These are phyloP conservation scores for Taiozyma sp. DNA, from an alignment of 1,139 yeast species.

Conservation along the genomic window DNA sequence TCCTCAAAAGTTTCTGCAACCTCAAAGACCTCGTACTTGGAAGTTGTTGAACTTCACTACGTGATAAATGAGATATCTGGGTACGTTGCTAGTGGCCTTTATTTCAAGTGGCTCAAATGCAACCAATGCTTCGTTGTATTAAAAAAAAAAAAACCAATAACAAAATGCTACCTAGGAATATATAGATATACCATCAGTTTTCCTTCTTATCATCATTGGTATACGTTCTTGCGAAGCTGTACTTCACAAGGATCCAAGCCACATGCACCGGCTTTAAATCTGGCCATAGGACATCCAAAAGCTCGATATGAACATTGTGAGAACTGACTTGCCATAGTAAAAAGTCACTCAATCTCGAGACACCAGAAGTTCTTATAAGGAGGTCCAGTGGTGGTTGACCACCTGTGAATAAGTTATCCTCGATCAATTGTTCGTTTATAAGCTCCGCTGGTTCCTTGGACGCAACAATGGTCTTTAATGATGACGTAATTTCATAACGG, in stretches of 20 bases:
- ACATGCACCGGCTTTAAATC: constrained; percentile 63
- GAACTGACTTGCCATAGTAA: constrained; percentile 74
- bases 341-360: constrained; percentile 81
- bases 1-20: no score
- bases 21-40: no score
- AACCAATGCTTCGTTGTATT: background rate
- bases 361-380: constrained; percentile 82
- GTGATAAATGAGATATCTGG: no score
- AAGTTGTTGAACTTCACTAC: no score
- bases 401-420: constrained; percentile 56
- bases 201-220: constrained; percentile 8
- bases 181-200: background rate
- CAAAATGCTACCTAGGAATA: background rate
- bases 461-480: constrained; percentile 51
- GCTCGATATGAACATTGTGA: constrained; percentile 65
- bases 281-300: constrained; percentile 83
- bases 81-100: no score
- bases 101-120: background rate
- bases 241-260: constrained; percentile 52
- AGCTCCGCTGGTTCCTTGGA: constrained; percentile 35
- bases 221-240: constrained; percentile 40
- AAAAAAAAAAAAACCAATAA: background rate
- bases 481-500: constrained; percentile 78
- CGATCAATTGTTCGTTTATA: constrained; percentile 39
- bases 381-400: constrained; percentile 74